Evolutionary conservation across 2,329 filamentous ascomycete genomes (phyloP), one percentile per base, ranked within the genome.

Genomic region (Trichoderma sp.): DNA sequence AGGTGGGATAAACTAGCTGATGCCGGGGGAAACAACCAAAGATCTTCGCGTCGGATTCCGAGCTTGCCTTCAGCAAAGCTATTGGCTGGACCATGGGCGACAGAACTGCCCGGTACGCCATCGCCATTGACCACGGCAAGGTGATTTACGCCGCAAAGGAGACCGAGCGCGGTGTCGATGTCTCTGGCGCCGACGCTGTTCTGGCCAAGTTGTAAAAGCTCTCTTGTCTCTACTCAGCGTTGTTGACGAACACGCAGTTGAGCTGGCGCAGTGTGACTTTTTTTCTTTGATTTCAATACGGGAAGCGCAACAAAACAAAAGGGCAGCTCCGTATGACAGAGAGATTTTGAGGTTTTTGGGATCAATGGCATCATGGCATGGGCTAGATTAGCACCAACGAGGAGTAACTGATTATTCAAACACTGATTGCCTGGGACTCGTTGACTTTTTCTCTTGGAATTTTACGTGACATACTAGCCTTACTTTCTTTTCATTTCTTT

Each of bases 121-220:
- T 97, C 79, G 83, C 94, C 75, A 82, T 96, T 74, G 93, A 94
- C 82, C 85, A 96, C 79, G 93, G 93, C 80, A 95, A 92, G 84
- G 86, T 97, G 76, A 84, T 83, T 76, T 96, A 96, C 80, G 91
- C 92, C 70, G 91, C 91, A 81, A 90, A 87, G 76, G 93, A 96
- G 83, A 79, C 81, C 30, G 85, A 82, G 68, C 77, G 77, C 64
- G 81, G 80, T 74, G 82, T 84, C 66, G 81, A 81, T 69, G 79
- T 81, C 70, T 86, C 85, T 26, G 83, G 85, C 63, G 86, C 85
- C 67, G 83, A 87, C 70, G 84, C 81, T 69, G 83, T 88, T 60
- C 77, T 88, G 69, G 78, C 84, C 67, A 85, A 85, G 79, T 79
- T 88, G 73, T 88, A 81, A 80, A 28, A 39, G 7, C 2, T 21